Evolutionary conservation across 179 eudicot species (phyloP), one percentile per base, ranked within the genome.

Genomic region (Gypsophila paniculata): DNA sequence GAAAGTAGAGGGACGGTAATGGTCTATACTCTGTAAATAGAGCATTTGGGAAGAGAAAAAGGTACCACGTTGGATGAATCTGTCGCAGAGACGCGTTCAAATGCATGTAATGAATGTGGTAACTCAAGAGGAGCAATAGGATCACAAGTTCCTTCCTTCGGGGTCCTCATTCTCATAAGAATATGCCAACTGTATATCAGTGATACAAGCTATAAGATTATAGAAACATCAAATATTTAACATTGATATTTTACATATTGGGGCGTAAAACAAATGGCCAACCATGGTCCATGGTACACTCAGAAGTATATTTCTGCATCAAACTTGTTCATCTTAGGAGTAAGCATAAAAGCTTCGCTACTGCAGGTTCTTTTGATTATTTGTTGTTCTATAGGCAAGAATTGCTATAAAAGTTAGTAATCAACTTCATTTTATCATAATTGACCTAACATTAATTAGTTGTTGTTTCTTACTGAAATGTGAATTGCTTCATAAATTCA

Each of bases 41-140:
- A 46, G 32, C 9, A 60, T 29, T 34, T 23, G 21, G 6, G 14
- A 51, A 12, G 39, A 36, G 19, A 65, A 61, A 55, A 25, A 49
- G 51, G 77, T 84, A 94, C 99, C 92, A 60, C 75, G 78, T 86
- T 88, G 46, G 85, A 86, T 61, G 86, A 84, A 76, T 94, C 96
- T 53, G 81, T 71, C 13, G 87, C 73, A 39, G 96, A 85, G 53
- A 89, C 85, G 52, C 89, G 94, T 15, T 84, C 84, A 82, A 94
- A 83, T 69, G 94, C 91, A 84, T 94, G 99, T 77, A 94, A 80
- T 42, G 99, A 94, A 80, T 94, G 96, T 58, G 99, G 99, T 77
- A 94, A 72, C 73, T 94, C 97, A 70, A 90, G 89, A 25, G 97
- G 97, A 10, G 91, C 90, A 80, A 94, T 85, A 1, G 97, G 99